A percentile compares a stretch with the other conserved stretches of the same genome.
phyloP scores from a whole-genome alignment of 352 stramenopile genomes.

The Pythium sp. region DNA sequence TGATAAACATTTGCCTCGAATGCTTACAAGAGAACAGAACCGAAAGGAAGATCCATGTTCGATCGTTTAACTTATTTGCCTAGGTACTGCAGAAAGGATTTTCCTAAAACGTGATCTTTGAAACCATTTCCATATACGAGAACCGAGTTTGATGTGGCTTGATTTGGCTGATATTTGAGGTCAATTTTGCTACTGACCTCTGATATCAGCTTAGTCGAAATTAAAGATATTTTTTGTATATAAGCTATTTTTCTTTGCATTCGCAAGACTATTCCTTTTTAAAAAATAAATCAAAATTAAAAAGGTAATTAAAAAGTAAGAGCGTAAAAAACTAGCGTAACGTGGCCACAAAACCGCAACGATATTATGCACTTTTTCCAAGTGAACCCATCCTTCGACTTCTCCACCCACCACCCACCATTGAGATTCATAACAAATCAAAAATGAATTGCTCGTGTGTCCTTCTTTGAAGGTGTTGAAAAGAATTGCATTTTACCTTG shows the following conservation, averaged over 20 bases:
- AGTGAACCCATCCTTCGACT: not conserved
- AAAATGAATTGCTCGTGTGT: too few relatives aligned
- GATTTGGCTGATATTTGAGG: not conserved
- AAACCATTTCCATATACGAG: not conserved
- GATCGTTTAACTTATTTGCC: not conserved
- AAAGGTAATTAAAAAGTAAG: not conserved
- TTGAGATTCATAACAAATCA: not conserved
- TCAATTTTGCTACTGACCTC: not conserved
- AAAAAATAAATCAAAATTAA: too few relatives aligned
- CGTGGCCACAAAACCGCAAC: not conserved
- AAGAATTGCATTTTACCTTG: too few relatives aligned
- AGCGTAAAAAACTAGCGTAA: not conserved
- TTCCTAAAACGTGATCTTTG: not conserved
- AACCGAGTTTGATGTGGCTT: too few relatives aligned
- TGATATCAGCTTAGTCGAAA: too few relatives aligned
- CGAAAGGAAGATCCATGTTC: not conserved
- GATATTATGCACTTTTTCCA: not conserved
- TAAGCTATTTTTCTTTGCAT: too few relatives aligned
- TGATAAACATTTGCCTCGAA: not conserved
- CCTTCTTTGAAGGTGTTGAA: too few relatives aligned
- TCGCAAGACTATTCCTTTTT: too few relatives aligned
- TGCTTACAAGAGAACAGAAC: not conserved
- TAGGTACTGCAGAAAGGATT: not conserved
- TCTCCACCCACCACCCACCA: not conserved
- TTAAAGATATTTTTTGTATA: too few relatives aligned